Conservation (phyloP, 2,329 filamentous ascomycete genomes). For the Calonectria multiphialidica region DNA sequence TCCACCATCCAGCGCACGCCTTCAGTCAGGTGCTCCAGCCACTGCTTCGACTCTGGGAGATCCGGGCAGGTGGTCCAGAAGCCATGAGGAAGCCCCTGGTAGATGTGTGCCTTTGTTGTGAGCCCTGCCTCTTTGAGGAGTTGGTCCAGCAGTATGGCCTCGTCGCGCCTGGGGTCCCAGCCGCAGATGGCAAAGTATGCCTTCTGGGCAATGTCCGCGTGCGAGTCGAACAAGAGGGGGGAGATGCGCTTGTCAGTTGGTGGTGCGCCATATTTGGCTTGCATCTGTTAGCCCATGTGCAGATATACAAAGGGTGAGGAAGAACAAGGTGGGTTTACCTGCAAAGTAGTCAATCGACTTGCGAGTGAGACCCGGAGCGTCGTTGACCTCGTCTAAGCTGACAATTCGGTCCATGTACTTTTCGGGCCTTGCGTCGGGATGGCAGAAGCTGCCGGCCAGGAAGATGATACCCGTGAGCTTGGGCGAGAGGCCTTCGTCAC, state of each 20-base stretch:
- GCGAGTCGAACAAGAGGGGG: constrained; percentile 49
- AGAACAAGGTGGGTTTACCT: constrained; percentile 22
- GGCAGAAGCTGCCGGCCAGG: constrained; percentile 58
- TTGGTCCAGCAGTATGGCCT: constrained; percentile 60
- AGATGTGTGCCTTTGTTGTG: constrained; percentile 53
- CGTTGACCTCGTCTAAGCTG: constrained; percentile 52
- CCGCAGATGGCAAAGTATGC: constrained; percentile 62
- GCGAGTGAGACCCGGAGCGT: constrained; percentile 50
- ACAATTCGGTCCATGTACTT: constrained; percentile 49
- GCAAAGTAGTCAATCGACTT: constrained; percentile 50
- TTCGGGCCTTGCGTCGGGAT: constrained; percentile 53
- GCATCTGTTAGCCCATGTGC: background rate
- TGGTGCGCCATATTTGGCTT: constrained; percentile 44
- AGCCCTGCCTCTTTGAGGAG: constrained; percentile 48
- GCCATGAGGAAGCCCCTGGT: constrained; percentile 55
- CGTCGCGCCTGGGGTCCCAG: constrained; percentile 61
- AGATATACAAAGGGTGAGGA: no score
- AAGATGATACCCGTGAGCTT: constrained; percentile 60
- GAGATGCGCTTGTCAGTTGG: constrained; percentile 53
- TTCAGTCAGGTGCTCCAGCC: constrained; percentile 45
- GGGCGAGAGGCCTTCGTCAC: constrained; percentile 51
- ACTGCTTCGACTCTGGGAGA: constrained; percentile 44
- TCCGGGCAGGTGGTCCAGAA: constrained; percentile 55
- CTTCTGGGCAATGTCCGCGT: constrained; percentile 45
- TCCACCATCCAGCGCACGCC: constrained; percentile 39